These are phyloP conservation scores for Canna indica DNA, from an alignment of 176 grass and related monocot species.

Conservation along the genomic window DNA sequence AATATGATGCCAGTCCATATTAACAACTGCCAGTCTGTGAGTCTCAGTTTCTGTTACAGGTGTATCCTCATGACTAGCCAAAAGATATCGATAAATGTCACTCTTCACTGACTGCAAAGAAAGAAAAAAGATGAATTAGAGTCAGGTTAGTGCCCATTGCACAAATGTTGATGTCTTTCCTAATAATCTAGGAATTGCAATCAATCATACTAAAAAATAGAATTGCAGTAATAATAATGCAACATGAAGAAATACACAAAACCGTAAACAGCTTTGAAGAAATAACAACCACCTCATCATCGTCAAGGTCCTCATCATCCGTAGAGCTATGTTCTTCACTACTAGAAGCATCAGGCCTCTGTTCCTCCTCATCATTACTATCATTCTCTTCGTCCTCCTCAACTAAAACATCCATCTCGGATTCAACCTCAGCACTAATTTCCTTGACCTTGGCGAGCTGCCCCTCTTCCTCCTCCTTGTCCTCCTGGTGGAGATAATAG, in stretches of 20 bases:
- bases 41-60: slow-evolving; percentile 57
- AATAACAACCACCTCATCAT: slow-evolving; percentile 46
- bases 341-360: slow-evolving; percentile 35
- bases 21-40: slow-evolving; percentile 80
- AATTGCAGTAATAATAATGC: neutral
- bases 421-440: slow-evolving; percentile 14
- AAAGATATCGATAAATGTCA: slow-evolving; percentile 61
- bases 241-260: neutral
- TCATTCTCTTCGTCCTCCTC: slow-evolving; percentile 6
- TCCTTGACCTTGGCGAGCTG: slow-evolving; percentile 11
- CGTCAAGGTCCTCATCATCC: slow-evolving; percentile 30
- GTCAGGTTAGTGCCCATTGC: neutral
- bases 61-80: slow-evolving; percentile 67
- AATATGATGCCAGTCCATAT: slow-evolving; percentile 93
- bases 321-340: neutral
- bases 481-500: slow-evolving; percentile 62
- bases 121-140: slow-evolving; percentile 10
- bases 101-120: slow-evolving; percentile 41
- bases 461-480: slow-evolving; percentile 20
- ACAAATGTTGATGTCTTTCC: neutral
- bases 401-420: neutral
- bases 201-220: neutral
- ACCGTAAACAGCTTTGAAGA: neutral
- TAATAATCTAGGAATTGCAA: neutral
- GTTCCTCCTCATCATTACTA: slow-evolving; percentile 34